Evolutionary conservation across 2,329 filamentous ascomycete species (phyloP).

Genomic region (Trichoderma sp.): DNA sequence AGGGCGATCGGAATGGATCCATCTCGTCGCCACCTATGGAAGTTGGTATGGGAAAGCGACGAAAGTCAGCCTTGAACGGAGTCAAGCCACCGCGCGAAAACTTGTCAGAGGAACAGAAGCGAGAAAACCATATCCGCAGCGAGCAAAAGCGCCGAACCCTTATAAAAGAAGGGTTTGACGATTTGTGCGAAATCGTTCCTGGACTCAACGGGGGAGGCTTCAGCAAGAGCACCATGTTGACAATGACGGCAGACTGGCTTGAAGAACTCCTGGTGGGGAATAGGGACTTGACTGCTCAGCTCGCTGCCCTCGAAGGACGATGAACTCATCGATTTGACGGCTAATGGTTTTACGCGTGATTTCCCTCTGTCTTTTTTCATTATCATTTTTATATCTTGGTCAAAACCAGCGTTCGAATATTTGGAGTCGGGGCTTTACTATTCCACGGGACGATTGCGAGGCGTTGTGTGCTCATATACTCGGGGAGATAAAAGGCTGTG

Average conservation of each 20-base stretch:
- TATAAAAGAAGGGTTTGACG: slow-evolving; percentile 79
- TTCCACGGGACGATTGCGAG: slow-evolving; percentile 6
- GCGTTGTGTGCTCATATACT: not conserved
- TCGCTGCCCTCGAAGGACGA: slow-evolving; percentile 39
- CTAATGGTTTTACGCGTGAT: not conserved
- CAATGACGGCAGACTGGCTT: slow-evolving; percentile 75
- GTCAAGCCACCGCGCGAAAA: slow-evolving; percentile 62
- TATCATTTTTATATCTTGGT: not conserved
- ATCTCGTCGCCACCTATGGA: slow-evolving; percentile 31
- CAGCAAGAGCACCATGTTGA: slow-evolving; percentile 78
- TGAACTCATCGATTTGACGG: not conserved
- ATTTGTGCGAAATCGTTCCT: slow-evolving; percentile 73
- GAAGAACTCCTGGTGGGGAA: slow-evolving; percentile 71
- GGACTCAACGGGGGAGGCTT: slow-evolving; percentile 70
- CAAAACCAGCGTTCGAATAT: not conserved
- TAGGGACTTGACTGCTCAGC: slow-evolving; percentile 52
- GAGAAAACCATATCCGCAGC: slow-evolving; percentile 81
- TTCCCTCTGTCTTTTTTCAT: not conserved
- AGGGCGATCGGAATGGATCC: slow-evolving; percentile 37
- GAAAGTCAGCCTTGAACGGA: slow-evolving; percentile 45
- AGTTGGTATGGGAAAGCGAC: slow-evolving; percentile 42
- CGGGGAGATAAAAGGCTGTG: not conserved
- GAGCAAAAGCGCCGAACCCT: slow-evolving; percentile 82
- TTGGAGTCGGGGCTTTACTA: not conserved
- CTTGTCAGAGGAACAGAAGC: slow-evolving; percentile 75